phyloP scores from a whole-genome alignment of 805 yeast genomes.

The Spencermartinsiella europaea region DNA sequence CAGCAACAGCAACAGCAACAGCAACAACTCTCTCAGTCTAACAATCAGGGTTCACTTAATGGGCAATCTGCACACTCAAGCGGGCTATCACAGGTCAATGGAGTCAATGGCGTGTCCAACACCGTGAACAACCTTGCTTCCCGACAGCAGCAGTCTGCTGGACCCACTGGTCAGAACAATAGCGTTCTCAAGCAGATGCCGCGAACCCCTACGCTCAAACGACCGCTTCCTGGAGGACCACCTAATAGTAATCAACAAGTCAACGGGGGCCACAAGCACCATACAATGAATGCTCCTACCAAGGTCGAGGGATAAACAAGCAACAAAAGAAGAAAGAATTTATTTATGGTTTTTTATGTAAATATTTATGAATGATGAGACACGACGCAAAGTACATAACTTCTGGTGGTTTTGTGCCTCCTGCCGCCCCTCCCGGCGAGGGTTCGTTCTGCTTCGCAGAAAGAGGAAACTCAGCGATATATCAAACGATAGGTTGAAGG shows the following conservation, averaged over 20 bases:
- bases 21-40: neutral
- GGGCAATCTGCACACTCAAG: neutral
- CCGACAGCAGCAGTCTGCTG: neutral
- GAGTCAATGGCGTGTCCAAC: neutral
- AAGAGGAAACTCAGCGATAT: too few species aligned
- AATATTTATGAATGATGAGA: neutral
- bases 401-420: neutral
- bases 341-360: neutral
- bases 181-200: neutral
- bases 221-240: neutral
- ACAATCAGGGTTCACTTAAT: neutral
- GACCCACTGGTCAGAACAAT: neutral
- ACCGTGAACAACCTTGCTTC: neutral
- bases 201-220: neutral
- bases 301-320: neutral
- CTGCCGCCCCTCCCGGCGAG: too few species aligned
- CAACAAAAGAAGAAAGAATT: neutral
- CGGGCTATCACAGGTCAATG: neutral
- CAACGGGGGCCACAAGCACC: neutral
- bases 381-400: neutral
- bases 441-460: too few species aligned
- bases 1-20: constrained; percentile 6
- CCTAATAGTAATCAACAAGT: neutral
- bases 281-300: neutral
- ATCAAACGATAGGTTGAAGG: too few species aligned